Percentiles rank a stretch among this genome's conserved stretches.
Evolutionary conservation across 768 basidiomycete species (phyloP).

Genomic region (Asterophora parasitica): DNA sequence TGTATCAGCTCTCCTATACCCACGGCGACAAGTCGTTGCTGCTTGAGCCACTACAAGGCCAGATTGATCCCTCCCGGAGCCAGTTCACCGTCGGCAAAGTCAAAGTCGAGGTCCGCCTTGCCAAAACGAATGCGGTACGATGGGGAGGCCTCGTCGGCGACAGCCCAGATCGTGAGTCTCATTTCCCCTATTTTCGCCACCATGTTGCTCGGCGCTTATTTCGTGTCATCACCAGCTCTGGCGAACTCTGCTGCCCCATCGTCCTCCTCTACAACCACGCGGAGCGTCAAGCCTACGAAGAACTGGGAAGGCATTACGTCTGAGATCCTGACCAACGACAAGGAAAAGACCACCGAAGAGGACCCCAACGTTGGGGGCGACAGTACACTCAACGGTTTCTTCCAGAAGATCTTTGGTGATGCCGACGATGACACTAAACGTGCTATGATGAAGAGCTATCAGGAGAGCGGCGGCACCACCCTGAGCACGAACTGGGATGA

Average conservation of each 20-base stretch:
- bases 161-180: constrained; percentile 62
- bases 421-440: constrained; percentile 88
- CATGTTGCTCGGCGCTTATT: constrained; percentile 1
- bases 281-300: constrained; percentile 40
- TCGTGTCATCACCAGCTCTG: constrained; percentile 19
- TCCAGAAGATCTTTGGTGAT: constrained; percentile 86
- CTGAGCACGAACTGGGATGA: constrained; percentile 96
- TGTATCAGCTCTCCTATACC: constrained; percentile 48
- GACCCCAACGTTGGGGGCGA: constrained; percentile 92
- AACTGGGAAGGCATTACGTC: constrained; percentile 89
- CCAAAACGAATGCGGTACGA: constrained; percentile 58
- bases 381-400: constrained; percentile 78
- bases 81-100: constrained; percentile 72
- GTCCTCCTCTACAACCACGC: constrained; percentile 30
- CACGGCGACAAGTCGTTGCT: constrained; percentile 67
- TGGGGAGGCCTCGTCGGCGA: constrained; percentile 81
- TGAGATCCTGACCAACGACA: constrained; percentile 60
- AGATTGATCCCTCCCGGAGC: constrained; percentile 63
- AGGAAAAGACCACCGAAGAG: constrained; percentile 63
- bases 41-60: constrained; percentile 78
- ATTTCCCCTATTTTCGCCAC: not conserved
- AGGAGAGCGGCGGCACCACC: constrained; percentile 92
- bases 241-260: constrained; percentile 27
- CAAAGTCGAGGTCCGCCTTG: constrained; percentile 82
- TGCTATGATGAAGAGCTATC: constrained; percentile 98